These are phyloP conservation scores for Xylaria digitata DNA, from an alignment of 2,329 filamentous ascomycete species.

Conservation along the genomic window DNA sequence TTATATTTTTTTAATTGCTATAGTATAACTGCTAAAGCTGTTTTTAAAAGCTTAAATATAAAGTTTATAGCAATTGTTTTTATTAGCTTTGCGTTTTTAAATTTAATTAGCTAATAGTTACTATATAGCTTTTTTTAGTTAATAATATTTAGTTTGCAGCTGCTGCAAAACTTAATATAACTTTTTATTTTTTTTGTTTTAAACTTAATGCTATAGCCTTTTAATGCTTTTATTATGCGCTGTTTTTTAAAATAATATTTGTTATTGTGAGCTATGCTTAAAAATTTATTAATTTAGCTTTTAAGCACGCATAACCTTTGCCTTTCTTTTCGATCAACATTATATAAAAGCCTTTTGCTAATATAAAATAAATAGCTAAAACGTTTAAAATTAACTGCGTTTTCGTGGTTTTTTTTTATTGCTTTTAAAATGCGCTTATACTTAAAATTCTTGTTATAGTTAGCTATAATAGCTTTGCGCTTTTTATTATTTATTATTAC, in stretches of 20 bases:
- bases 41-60: neutral
- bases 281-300: neutral
- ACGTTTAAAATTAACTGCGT: neutral
- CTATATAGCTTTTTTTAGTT: neutral
- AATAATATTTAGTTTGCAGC: neutral
- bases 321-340: neutral
- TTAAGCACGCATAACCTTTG: neutral
- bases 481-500: no score
- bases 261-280: neutral
- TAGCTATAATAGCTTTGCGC: no score
- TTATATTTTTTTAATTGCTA: neutral
- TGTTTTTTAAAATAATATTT: neutral
- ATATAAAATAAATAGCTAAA: neutral
- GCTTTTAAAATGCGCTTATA: no score
- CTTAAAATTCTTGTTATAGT: no score
- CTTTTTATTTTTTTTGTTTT: neutral
- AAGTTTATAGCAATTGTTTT: neutral
- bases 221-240: neutral
- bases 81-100: neutral
- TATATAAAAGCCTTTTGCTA: neutral
- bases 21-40: neutral
- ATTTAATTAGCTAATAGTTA: neutral
- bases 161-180: neutral
- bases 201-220: neutral
- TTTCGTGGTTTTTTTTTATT: neutral